Evolutionary conservation across 2,329 filamentous ascomycete genomes (phyloP), one percentile per base, ranked within the genome.

Genomic region (Penicillium brevicompactum): DNA sequence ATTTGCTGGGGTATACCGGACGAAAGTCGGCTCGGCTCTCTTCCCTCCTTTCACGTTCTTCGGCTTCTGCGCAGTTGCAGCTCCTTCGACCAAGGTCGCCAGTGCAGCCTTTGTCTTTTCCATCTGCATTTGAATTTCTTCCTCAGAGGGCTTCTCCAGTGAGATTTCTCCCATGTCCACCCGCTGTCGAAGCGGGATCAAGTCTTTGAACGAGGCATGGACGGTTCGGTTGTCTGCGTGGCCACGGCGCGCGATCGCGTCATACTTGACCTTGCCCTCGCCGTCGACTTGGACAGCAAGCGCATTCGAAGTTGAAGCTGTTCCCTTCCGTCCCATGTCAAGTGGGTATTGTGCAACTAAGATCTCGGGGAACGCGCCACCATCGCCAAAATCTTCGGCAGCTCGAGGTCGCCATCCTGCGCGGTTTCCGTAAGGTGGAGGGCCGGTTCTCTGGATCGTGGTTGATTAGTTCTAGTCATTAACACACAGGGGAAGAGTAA

Each of bases 191-290:
- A 99, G 82, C 6, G 94, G 94, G 59, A 99, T 99, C 48, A 99
- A 79, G 67, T 97, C 94, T 72, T 96, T 97, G 80, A 99, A 99
- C 8, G 90, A 96, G 18, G 94, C 88, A 74, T 99, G 94, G 10
- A 99, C 87, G 61, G 97, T 90, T 47, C 92, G 84, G 57, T 85
- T 86, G 18, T 92, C 91, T 70, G 83, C 83, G 73, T 99, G 94
- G 13, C 94, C 94, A 69, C 93, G 89, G 67, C 88, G 84, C 49
- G 93, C 93, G 69, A 99, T 96, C 51, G 92, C 92, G 73, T 96
- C 92, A 78, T 97, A 99, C 75, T 96, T 95, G 60, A 97, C 90
- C 71, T 95, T 96, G 43, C 94, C 94, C 62, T 96, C 89, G 0
- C 83, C 86, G 70, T 97, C 92, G 34, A 97, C 92, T 72, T 96